phyloP scores from a whole-genome alignment of 768 basidiomycete genomes.

The Boletus vermiculosoides region DNA sequence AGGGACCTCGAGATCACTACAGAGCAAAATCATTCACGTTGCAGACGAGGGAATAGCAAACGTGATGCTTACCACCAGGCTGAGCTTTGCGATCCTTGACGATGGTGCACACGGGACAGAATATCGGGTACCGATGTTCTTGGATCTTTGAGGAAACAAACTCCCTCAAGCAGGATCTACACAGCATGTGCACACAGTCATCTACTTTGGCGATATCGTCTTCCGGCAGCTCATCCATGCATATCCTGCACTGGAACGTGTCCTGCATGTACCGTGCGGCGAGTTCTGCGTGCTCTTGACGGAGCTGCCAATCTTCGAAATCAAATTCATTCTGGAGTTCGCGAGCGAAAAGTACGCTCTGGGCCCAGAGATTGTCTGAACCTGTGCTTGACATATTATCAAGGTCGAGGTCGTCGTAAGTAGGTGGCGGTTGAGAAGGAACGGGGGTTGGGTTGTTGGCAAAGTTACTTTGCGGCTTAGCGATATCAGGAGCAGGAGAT shows the following conservation, averaged over 20 bases:
- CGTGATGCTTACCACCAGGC: conserved; percentile 33
- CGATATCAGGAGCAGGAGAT: no score
- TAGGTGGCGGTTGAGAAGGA: conserved; percentile 6
- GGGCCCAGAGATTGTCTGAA: conserved; percentile 4
- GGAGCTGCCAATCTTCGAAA: conserved; percentile 39
- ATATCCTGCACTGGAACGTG: conserved; percentile 54
- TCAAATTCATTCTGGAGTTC: conserved; percentile 40
- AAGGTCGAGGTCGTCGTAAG: conserved; percentile 14
- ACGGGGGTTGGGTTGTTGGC: conserved; percentile 20
- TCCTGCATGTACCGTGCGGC: conserved; percentile 24
- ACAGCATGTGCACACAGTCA: conserved; percentile 51
- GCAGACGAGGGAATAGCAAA: neutral
- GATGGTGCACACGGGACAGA: conserved; percentile 55
- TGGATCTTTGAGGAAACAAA: conserved; percentile 47
- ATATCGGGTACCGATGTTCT: conserved; percentile 56
- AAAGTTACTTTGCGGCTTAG: conserved; percentile 22
- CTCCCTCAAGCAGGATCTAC: conserved; percentile 48
- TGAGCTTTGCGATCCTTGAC: conserved; percentile 23
- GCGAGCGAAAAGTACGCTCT: conserved; percentile 22
- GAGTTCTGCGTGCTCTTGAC: conserved; percentile 36
- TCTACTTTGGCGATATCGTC: conserved; percentile 44
- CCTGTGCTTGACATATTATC: neutral
- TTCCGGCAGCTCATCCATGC: conserved; percentile 47
- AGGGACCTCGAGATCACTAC: conserved; percentile 41
- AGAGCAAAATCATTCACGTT: neutral